These are phyloP conservation scores for Pachyrhizus erosus DNA, from an alignment of 306 rosid species.

Conservation along the genomic window DNA sequence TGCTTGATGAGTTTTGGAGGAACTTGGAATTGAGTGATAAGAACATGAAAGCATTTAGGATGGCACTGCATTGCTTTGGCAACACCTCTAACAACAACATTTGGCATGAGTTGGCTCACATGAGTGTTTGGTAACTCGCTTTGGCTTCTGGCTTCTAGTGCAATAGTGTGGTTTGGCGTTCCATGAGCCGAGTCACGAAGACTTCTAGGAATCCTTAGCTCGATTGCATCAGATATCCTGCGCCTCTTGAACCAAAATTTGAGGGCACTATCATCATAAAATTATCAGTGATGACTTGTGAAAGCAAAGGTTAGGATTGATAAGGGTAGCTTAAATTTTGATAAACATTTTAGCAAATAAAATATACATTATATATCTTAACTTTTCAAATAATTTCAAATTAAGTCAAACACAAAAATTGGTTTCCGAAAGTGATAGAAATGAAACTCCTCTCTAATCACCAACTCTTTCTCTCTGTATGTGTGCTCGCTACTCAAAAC, in stretches of 20 bases:
- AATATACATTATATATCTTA: too few relatives aligned
- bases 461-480: too few relatives aligned
- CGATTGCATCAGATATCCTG: conserved; percentile 73
- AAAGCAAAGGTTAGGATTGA: conserved; percentile 39
- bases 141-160: conserved; percentile 98
- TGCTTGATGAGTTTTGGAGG: conserved; percentile 82
- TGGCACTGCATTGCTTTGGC: conserved; percentile 90
- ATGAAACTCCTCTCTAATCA: too few relatives aligned
- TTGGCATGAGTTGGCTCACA: conserved; percentile 92
- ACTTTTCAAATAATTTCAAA: too few relatives aligned
- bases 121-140: conserved; percentile 94
- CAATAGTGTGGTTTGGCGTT: conserved; percentile 84
- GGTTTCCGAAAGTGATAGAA: too few relatives aligned
- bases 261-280: background rate
- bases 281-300: background rate
- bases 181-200: conserved; percentile 65
- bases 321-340: too few relatives aligned
- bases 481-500: too few relatives aligned
- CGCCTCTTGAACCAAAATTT: background rate
- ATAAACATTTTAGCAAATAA: too few relatives aligned
- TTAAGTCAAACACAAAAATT: too few relatives aligned
- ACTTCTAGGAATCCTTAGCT: conserved; percentile 81
- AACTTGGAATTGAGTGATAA: conserved; percentile 82
- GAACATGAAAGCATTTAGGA: conserved; percentile 86
- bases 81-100: conserved; percentile 96